Conservation (phyloP, 371 early-diverging fungal species). For the Capillidium rhysosporum region DNA sequence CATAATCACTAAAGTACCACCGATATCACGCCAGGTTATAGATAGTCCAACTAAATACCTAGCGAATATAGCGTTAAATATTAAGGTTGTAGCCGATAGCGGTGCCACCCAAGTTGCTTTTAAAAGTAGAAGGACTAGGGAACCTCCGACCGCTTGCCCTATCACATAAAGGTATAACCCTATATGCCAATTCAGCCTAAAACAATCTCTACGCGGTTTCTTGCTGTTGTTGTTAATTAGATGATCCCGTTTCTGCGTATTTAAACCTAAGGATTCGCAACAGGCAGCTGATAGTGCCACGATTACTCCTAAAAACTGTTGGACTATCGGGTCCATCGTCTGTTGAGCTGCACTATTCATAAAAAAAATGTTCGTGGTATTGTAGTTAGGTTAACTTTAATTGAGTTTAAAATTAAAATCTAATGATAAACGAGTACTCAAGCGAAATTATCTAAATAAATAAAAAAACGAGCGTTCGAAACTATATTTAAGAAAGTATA, state of each 20-base stretch:
- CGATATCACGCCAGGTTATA: constrained; percentile 36
- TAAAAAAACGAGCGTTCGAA: too few relatives aligned
- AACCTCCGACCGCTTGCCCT: constrained; percentile 39
- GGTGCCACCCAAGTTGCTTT: constrained; percentile 55
- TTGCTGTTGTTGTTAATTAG: constrained; percentile 25
- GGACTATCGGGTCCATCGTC: background rate
- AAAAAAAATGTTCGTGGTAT: too few relatives aligned
- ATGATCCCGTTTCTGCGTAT: constrained; percentile 43
- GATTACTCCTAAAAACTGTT: constrained; percentile 27
- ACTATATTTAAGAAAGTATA: too few relatives aligned
- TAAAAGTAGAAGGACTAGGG: constrained; percentile 31
- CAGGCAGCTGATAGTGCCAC: constrained; percentile 36
- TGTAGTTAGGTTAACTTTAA: too few relatives aligned
- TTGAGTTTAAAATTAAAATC: too few relatives aligned
- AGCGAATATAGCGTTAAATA: constrained; percentile 50
- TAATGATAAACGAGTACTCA: too few relatives aligned
- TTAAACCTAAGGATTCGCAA: constrained; percentile 43
- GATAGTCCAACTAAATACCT: constrained; percentile 38
- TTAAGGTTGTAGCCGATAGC: constrained; percentile 37
- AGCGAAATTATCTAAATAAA: too few relatives aligned
- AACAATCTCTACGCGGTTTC: constrained; percentile 33
- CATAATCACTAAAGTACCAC: constrained; percentile 42
- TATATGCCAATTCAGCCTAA: constrained; percentile 40
- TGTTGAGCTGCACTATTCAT: too few relatives aligned
- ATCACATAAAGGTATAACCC: constrained; percentile 39